Base-by-base conservation (phyloP, 768 basidiomycete species). In the Phylloporus scabripes region DNA sequence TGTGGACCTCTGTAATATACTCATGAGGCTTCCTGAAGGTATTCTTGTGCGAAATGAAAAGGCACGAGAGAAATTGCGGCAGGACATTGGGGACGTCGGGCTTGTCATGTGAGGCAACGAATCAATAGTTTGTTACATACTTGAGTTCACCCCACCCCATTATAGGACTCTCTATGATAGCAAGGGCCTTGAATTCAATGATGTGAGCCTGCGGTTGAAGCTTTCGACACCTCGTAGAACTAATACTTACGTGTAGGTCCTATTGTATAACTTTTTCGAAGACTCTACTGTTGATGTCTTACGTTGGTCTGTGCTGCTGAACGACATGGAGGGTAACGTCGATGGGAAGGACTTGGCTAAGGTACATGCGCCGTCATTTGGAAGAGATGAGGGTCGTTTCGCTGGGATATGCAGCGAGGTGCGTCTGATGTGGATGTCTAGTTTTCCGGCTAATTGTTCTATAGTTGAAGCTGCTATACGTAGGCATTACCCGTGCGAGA, bases 181-280 rank as follows among this genome's bases (percentile, higher is more conserved):
- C 56, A 68, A 68, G 23, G 64, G 66, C 12, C 54, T 68, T 0
- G 56, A 61, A 54, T 60, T 58, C 33, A 51, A 60, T 37, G 59
- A 62, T 10, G 57, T 55, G 42, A 48, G 59, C 4, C 6, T 29
- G 7, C 5, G 4, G 3, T 8, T 8, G 11, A n/a, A n/a, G n/a
- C n/a, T 12, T 5, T 1, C 2, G 10, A 29, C 4, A 7, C 2
- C 6, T 7, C 26, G 24, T 2, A 28, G 1, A 49, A 49, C 41
- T 54, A 20, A n/a, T n/a, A 14, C 2, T 23, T 18, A 7, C 12
- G 34, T 42, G 0, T 49, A 87, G 85, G 85, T 89, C 5, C 70
- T 89, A 3, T 57, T 89, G 10, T 87, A 82, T 56, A 81, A 89
- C 53, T 87, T 87, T 64, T 89, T 89, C 55, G 74, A 78, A 21